Percentiles rank a stretch among this genome's conserved stretches.
These are phyloP conservation scores for Solanum chilense DNA, from an alignment of 257 asterid genomes.

Conservation along the genomic window DNA sequence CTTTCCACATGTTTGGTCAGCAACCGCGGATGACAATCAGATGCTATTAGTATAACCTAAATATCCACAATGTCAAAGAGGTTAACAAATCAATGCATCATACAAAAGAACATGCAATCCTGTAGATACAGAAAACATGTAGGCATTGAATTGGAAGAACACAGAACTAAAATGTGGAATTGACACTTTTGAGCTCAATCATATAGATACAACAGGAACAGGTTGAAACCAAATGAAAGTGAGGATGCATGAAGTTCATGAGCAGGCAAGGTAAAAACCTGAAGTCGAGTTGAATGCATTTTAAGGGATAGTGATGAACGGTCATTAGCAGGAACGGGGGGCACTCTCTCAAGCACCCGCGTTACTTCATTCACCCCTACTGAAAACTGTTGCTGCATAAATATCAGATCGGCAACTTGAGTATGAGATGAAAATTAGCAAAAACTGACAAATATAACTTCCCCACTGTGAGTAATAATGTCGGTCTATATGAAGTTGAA, in stretches of 20 bases:
- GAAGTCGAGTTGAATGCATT: slow-evolving; percentile 31
- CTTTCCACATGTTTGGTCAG: slow-evolving; percentile 63
- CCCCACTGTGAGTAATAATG: neutral
- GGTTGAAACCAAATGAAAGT: neutral
- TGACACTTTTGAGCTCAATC: neutral
- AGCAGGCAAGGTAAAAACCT: slow-evolving; percentile 27
- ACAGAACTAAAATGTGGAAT: neutral
- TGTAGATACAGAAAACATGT: neutral
- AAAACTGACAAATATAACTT: neutral
- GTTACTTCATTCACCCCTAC: slow-evolving; percentile 84
- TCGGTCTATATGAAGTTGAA: neutral
- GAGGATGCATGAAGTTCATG: neutral
- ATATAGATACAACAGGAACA: neutral
- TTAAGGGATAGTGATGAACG: slow-evolving; percentile 1
- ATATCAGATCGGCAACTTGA: neutral
- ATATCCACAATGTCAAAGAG: neutral
- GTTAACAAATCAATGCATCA: neutral
- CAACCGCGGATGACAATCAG: slow-evolving; percentile 81
- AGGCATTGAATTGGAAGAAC: neutral
- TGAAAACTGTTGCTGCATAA: slow-evolving; percentile 60
- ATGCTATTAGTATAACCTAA: slow-evolving; percentile 65
- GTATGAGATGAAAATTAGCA: neutral
- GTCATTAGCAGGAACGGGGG: slow-evolving; percentile 4
- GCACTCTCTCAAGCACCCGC: slow-evolving; percentile 78
- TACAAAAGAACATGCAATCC: neutral